Conservation (phyloP, 2,329 filamentous ascomycete genomes). For the Colletotrichum nymphaeae region DNA sequence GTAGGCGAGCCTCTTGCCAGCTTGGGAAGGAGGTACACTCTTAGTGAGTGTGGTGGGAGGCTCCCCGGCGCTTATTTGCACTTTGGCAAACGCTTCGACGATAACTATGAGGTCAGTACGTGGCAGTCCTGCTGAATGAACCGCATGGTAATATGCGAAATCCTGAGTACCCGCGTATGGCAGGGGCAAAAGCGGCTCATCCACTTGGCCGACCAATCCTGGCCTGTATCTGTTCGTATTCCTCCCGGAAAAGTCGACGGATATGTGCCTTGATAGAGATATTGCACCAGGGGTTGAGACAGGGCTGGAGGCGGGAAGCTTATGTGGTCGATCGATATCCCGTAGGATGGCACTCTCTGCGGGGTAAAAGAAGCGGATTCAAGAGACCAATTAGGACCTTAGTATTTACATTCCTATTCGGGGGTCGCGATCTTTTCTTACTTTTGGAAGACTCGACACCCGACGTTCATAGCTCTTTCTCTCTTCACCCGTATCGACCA, state of each 20-base stretch:
- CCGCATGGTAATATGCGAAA: too few relatives aligned
- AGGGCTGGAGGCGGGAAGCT: slow-evolving; percentile 9
- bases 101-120: neutral
- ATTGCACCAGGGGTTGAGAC: neutral
- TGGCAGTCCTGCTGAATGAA: neutral
- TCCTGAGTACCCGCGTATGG: neutral
- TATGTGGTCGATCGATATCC: slow-evolving; percentile 17
- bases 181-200: neutral
- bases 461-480: too few relatives aligned
- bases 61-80: neutral
- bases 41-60: neutral
- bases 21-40: neutral
- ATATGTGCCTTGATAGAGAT: slow-evolving; percentile 9
- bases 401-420: neutral
- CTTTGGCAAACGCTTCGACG: too few relatives aligned
- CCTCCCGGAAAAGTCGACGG: neutral
- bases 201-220: neutral
- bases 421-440: neutral
- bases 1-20: neutral
- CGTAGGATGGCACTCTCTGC: neutral
- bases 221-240: neutral
- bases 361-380: neutral
- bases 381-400: neutral
- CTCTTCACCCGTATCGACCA: too few relatives aligned
- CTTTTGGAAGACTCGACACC: neutral